A percentile compares a stretch with the other conserved stretches of the same genome.
Evolutionary conservation across 345 rosid genomes (phyloP).

Genomic region (Cardiospermum halicacabum): DNA sequence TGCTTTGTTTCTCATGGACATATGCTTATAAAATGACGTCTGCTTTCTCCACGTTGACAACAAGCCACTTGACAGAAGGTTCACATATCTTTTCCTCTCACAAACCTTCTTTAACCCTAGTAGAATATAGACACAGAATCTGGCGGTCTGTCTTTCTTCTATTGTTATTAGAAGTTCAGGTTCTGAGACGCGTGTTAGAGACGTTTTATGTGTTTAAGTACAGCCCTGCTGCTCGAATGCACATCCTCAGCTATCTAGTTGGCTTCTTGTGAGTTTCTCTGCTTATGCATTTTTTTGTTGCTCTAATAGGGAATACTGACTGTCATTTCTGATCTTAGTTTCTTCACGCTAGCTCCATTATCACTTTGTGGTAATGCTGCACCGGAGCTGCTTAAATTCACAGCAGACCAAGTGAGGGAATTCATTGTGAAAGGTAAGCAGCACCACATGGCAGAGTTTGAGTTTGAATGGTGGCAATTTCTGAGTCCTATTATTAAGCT

Average conservation of each 20-base stretch:
- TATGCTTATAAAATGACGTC: conserved; percentile 40
- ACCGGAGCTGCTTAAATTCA: conserved; percentile 40
- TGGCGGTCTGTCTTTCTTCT: conserved; percentile 63
- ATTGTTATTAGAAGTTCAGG: conserved; percentile 63
- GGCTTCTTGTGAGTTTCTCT: conserved; percentile 68
- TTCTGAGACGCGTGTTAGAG: conserved; percentile 62
- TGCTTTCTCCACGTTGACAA: conserved; percentile 34
- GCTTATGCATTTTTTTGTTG: not conserved
- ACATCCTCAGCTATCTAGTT: conserved; percentile 50
- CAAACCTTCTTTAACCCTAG: conserved; percentile 29
- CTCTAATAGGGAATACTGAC: not conserved
- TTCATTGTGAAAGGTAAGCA: conserved; percentile 40
- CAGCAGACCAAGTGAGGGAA: conserved; percentile 30
- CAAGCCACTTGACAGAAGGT: conserved; percentile 46
- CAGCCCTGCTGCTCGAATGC: conserved; percentile 63
- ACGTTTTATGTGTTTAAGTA: conserved; percentile 48
- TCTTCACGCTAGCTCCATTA: conserved; percentile 49
- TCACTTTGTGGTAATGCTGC: conserved; percentile 49
- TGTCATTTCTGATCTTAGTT: conserved; percentile 31
- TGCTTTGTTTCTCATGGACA: conserved; percentile 51
- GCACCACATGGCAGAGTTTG: conserved; percentile 21
- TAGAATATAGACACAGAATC: conserved; percentile 30
- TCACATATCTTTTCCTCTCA: conserved; percentile 41
- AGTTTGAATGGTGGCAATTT: conserved; percentile 34
- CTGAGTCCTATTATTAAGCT: conserved; percentile 42